phyloP scores from a whole-genome alignment of 306 rosid genomes.

The Citrullus colocynthis region DNA sequence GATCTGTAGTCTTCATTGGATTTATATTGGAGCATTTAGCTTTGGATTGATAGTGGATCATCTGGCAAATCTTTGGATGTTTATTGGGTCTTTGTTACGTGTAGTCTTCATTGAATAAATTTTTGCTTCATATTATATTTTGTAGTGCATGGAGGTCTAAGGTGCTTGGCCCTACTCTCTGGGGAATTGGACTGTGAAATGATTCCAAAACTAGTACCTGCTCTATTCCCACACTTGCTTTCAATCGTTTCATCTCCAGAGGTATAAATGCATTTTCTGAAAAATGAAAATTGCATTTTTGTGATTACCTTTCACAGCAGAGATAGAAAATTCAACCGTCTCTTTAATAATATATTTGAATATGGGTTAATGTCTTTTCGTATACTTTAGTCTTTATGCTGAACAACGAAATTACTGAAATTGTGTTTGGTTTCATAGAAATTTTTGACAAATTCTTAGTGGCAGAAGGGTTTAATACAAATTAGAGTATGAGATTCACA shows the following conservation, averaged over 20 bases:
- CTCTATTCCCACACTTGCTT: constrained; percentile 75
- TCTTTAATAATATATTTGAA: background rate
- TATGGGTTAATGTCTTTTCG: background rate
- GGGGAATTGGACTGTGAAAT: constrained; percentile 79
- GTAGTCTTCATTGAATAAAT: background rate
- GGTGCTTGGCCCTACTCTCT: constrained; percentile 80
- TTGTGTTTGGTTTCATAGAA: background rate
- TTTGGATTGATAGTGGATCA: background rate
- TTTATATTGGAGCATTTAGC: no score
- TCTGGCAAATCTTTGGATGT: background rate
- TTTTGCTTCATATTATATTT: constrained; percentile 7
- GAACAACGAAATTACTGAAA: background rate
- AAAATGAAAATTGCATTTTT: background rate
- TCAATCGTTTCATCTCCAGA: constrained; percentile 68
- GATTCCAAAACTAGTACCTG: constrained; percentile 63
- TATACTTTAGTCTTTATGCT: background rate
- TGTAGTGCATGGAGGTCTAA: constrained; percentile 87
- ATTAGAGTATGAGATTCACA: background rate
- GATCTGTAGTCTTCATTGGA: background rate
- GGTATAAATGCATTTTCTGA: constrained; percentile 23
- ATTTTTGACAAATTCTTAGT: background rate
- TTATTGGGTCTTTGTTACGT: background rate
- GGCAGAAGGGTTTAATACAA: background rate
- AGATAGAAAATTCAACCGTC: background rate
- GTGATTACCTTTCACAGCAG: background rate